These are phyloP conservation scores for Boletus semigastroideus DNA, from an alignment of 1,284 basidiomycete species.

Conservation along the genomic window DNA sequence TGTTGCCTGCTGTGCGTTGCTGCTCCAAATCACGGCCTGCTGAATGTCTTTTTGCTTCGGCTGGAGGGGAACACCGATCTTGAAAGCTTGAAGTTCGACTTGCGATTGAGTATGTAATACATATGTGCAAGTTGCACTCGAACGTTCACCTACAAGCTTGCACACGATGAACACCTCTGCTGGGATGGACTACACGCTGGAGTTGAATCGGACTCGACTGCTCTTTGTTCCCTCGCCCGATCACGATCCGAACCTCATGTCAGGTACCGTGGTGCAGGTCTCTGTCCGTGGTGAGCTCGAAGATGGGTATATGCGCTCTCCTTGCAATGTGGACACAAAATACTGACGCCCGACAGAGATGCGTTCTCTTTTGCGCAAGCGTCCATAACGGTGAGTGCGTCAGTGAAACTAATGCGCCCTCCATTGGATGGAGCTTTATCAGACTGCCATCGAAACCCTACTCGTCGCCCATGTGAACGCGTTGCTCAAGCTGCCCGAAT, in stretches of 20 bases:
- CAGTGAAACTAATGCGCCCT: not conserved
- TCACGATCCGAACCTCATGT: not conserved
- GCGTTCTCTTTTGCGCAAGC: slow-evolving; percentile 10
- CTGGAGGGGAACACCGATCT: too few relatives aligned
- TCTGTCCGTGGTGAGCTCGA: slow-evolving; percentile 16
- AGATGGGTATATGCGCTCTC: slow-evolving; percentile 22
- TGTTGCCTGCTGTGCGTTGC: too few relatives aligned
- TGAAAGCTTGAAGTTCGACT: too few relatives aligned
- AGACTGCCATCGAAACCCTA: slow-evolving; percentile 28
- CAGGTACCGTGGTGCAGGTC: slow-evolving; percentile 28
- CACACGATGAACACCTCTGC: too few relatives aligned
- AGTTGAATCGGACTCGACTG: slow-evolving; percentile 24
- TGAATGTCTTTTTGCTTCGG: too few relatives aligned
- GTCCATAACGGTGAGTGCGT: slow-evolving; percentile 22
- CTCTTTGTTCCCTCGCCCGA: slow-evolving; percentile 23
- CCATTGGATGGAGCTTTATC: not conserved
- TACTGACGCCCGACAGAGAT: slow-evolving; percentile 14
- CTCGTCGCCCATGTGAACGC: slow-evolving; percentile 20
- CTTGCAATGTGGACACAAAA: not conserved
- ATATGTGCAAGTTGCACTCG: too few relatives aligned
- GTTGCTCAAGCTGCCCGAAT: slow-evolving; percentile 15
- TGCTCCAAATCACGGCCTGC: too few relatives aligned
- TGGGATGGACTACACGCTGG: slow-evolving; percentile 14
- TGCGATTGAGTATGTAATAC: too few relatives aligned
- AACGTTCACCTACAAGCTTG: too few relatives aligned